A percentile compares a stretch with the other conserved stretches of the same genome.
Conservation (phyloP, 768 basidiomycete species). For the Porphyrellus cyaneotinctus region DNA sequence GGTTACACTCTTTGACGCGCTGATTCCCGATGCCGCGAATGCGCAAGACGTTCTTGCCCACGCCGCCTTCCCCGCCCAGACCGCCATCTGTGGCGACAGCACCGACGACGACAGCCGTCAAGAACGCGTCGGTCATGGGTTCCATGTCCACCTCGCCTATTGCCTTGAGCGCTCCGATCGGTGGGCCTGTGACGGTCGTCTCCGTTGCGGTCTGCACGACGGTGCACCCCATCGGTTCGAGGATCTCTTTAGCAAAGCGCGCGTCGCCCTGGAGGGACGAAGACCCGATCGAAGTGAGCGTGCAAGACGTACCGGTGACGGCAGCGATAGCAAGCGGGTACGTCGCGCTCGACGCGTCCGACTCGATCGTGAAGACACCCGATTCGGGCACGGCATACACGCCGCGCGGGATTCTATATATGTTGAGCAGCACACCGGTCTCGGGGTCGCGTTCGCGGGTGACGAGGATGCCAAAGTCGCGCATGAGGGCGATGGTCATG, state of each 20-base stretch:
- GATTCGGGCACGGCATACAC: slow-evolving; percentile 68
- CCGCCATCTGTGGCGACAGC: slow-evolving; percentile 72
- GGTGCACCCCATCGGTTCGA: slow-evolving; percentile 92
- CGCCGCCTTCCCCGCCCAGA: slow-evolving; percentile 30
- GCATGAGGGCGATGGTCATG: slow-evolving; percentile 99
- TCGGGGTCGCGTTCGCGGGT: slow-evolving; percentile 55
- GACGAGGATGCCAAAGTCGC: slow-evolving; percentile 80
- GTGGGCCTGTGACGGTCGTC: slow-evolving; percentile 91
- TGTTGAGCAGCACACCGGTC: slow-evolving; percentile 62
- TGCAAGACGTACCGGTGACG: slow-evolving; percentile 95
- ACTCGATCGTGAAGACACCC: slow-evolving; percentile 80
- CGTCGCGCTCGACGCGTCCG: slow-evolving; percentile 92
- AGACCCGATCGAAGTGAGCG: slow-evolving; percentile 87
- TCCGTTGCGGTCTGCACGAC: slow-evolving; percentile 84
- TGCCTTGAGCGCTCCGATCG: slow-evolving; percentile 71
- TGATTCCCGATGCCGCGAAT: slow-evolving; percentile 97
- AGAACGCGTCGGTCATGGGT: slow-evolving; percentile 99
- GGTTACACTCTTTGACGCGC: slow-evolving; percentile 96
- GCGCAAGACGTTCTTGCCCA: slow-evolving; percentile 51
- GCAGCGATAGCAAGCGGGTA: slow-evolving; percentile 97
- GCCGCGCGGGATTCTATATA: slow-evolving; percentile 84
- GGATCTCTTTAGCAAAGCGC: slow-evolving; percentile 86
- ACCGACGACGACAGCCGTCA: slow-evolving; percentile 86
- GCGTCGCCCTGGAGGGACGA: slow-evolving; percentile 98
- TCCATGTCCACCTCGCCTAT: slow-evolving; percentile 85